phyloP scores from a whole-genome alignment of 2,329 filamentous ascomycete species.

The Calonectria hawksworthii region DNA sequence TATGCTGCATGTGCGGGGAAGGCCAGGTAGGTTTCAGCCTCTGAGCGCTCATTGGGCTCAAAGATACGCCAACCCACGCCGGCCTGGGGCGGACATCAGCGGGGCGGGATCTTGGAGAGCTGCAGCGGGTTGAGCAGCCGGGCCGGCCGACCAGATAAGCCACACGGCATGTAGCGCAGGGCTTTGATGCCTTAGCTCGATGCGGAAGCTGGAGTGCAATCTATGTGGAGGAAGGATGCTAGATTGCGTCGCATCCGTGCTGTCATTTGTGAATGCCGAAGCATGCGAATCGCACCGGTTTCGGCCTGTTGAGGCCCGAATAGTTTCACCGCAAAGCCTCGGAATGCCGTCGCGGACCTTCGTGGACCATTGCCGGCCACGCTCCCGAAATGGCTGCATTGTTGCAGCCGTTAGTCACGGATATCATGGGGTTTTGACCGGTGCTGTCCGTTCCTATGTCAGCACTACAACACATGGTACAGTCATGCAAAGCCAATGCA shows the following conservation, averaged over 20 bases:
- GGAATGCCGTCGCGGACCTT: neutral
- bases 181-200: slow-evolving; percentile 25
- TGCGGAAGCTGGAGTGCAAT: slow-evolving; percentile 27
- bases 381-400: neutral
- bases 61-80: slow-evolving; percentile 19
- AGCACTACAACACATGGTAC: neutral
- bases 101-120: slow-evolving; percentile 17
- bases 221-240: neutral
- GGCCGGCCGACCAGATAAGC: slow-evolving; percentile 23
- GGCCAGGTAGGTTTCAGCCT: slow-evolving; percentile 13
- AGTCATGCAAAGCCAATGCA: neutral
- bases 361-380: neutral
- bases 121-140: slow-evolving; percentile 14
- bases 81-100: slow-evolving; percentile 5
- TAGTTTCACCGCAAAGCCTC: neutral
- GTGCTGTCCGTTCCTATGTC: neutral
- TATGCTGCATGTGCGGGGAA: slow-evolving; percentile 30
- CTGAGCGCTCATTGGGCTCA: slow-evolving; percentile 2
- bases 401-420: neutral
- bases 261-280: neutral
- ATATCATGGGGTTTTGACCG: neutral
- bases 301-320: neutral
- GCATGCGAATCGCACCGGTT: neutral
- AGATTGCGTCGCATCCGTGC: slow-evolving; percentile 12
- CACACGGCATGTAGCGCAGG: slow-evolving; percentile 18